Conservation (phyloP, 371 early-diverging fungal species). For the Capniomyces stellatus region DNA sequence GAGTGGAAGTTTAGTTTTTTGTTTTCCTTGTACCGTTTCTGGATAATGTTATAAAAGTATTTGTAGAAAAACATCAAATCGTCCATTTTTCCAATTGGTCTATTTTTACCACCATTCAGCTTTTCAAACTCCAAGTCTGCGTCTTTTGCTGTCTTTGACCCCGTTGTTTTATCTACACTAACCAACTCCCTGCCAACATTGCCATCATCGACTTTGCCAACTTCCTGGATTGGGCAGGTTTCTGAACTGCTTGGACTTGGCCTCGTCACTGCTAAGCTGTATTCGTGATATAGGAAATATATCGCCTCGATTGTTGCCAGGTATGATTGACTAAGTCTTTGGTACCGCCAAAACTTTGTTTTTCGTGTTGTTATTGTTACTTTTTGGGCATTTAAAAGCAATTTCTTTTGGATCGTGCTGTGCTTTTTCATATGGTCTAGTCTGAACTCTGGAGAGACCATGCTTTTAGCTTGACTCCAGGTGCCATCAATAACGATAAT, state of each 20-base stretch:
- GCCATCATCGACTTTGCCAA: slow-evolving; percentile 3
- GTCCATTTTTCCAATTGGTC: slow-evolving; percentile 59
- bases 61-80: slow-evolving; percentile 77
- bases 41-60: slow-evolving; percentile 67
- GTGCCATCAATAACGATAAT: slow-evolving; percentile 84
- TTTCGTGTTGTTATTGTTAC: slow-evolving; percentile 32
- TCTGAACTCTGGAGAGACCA: slow-evolving; percentile 33
- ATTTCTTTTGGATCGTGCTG: slow-evolving; percentile 13
- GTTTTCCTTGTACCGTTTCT: slow-evolving; percentile 37
- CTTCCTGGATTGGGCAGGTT: background rate
- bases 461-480: slow-evolving; percentile 71
- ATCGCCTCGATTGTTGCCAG: slow-evolving; percentile 90
- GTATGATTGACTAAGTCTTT: slow-evolving; percentile 44
- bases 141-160: slow-evolving; percentile 5
- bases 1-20: slow-evolving; percentile 7
- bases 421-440: slow-evolving; percentile 32
- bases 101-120: no score
- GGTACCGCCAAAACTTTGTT: slow-evolving; percentile 85
- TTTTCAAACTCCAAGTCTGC: no score
- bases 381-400: slow-evolving; percentile 3
- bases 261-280: slow-evolving; percentile 16
- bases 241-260: no score
- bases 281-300: slow-evolving; percentile 74
- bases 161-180: background rate
- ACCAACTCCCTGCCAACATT: background rate